Evolutionary conservation across 2,329 filamentous ascomycete species (phyloP).

Genomic region (Coniella lustricola): DNA sequence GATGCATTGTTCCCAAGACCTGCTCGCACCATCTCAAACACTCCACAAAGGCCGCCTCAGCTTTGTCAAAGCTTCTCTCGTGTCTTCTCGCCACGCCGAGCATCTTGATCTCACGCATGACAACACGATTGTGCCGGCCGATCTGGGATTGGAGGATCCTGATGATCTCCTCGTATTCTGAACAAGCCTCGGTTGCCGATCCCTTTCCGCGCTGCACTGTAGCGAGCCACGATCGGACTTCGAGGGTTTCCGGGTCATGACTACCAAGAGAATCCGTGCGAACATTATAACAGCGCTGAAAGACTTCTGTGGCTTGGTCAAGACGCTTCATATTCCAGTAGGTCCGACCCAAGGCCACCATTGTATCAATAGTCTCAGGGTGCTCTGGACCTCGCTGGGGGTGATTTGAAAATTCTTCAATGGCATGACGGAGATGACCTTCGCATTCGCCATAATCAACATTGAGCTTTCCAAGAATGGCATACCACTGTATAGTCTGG

Average conservation of each 20-base stretch:
- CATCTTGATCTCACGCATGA: conserved; percentile 2
- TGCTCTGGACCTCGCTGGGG: neutral
- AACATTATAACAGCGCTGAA: neutral
- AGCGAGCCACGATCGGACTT: neutral
- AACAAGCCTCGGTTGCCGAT: neutral
- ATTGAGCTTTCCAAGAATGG: neutral
- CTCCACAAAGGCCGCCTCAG: neutral
- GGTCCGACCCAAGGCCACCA: neutral
- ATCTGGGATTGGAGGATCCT: neutral
- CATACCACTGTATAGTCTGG: neutral
- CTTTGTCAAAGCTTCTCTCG: neutral
- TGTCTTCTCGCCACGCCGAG: neutral
- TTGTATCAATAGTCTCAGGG: neutral
- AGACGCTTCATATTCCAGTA: conserved; percentile 1
- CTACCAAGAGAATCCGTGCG: neutral
- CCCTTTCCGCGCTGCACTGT: neutral
- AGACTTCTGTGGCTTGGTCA: neutral
- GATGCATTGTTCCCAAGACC: neutral
- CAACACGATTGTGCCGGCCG: neutral
- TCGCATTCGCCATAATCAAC: neutral
- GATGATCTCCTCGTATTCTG: neutral
- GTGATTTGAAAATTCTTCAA: neutral
- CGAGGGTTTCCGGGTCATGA: neutral
- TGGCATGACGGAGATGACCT: neutral
- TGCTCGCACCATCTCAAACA: neutral